Conservation (phyloP, 257 asterid species). For the Coffea eugenioides region DNA sequence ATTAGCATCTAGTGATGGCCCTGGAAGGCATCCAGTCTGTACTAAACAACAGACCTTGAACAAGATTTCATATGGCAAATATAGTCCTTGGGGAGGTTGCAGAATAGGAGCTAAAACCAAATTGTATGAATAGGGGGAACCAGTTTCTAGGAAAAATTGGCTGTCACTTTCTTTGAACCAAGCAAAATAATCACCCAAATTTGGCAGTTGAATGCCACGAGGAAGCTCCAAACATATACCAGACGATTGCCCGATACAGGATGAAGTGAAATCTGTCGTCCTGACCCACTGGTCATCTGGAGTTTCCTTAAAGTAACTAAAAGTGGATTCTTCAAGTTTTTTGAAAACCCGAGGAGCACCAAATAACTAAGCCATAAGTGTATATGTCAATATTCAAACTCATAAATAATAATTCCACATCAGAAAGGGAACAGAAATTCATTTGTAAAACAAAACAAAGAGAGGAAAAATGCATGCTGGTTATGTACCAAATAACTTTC, state of each 20-base stretch:
- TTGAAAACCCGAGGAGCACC: constrained; percentile 82
- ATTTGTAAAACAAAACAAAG: not conserved
- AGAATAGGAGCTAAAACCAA: constrained; percentile 64
- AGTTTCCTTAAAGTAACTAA: constrained; percentile 37
- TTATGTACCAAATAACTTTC: not conserved
- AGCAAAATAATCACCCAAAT: constrained; percentile 32
- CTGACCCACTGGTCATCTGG: constrained; percentile 88
- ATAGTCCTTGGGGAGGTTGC: constrained; percentile 40
- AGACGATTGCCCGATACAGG: constrained; percentile 77
- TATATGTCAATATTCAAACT: not conserved
- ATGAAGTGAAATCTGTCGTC: constrained; percentile 71
- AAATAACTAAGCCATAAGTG: constrained; percentile 41
- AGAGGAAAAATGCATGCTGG: not conserved
- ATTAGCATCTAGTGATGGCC: constrained; percentile 49
- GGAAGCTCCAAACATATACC: constrained; percentile 74
- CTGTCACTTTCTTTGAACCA: constrained; percentile 37
- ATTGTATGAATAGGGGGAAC: constrained; percentile 41
- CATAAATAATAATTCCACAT: no score
- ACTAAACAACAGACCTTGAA: constrained; percentile 69
- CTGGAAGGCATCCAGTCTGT: constrained; percentile 81
- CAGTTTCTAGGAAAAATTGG: constrained; percentile 38
- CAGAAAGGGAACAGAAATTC: not conserved
- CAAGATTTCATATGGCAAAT: constrained; percentile 55
- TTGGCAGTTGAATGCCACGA: constrained; percentile 47
- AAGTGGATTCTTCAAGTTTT: constrained; percentile 30